A percentile compares a stretch with the other conserved stretches of the same genome.
Conservation (phyloP, 257 asterid genomes). For the Haberlea rhodopensis region DNA sequence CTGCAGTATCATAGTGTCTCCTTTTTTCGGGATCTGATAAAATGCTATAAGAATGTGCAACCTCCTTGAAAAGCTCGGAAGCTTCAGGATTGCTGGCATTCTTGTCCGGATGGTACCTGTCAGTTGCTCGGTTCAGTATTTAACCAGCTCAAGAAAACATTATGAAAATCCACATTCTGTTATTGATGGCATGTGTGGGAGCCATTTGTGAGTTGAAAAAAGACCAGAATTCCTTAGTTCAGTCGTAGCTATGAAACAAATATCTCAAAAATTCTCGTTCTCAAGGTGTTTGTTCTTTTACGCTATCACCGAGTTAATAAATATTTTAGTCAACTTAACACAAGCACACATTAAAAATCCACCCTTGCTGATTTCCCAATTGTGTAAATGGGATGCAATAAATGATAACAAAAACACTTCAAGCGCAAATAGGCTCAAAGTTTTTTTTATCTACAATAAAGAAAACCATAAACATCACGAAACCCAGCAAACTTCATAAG, state of each 20-base stretch:
- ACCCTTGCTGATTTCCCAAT: too few species aligned
- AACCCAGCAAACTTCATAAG: background rate
- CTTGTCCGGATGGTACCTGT: conserved; percentile 61
- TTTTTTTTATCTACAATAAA: too few species aligned
- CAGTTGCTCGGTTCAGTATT: conserved; percentile 5
- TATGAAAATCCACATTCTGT: too few species aligned
- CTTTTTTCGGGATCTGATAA: conserved; percentile 51
- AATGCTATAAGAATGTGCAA: conserved; percentile 54
- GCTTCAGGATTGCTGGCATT: conserved; percentile 57
- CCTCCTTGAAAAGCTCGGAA: conserved; percentile 53
- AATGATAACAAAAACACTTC: background rate
- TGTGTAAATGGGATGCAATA: background rate
- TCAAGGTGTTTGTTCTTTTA: background rate
- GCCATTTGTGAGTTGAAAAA: background rate
- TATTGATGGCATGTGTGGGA: background rate
- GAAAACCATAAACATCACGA: background rate
- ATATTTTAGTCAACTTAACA: background rate
- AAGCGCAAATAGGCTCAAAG: background rate
- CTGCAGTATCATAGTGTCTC: conserved; percentile 52
- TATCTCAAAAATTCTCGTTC: too few species aligned
- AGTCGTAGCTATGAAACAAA: too few species aligned
- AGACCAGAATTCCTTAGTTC: background rate
- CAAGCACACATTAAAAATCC: background rate
- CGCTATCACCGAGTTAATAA: background rate
- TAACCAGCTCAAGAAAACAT: background rate